These are phyloP conservation scores for Isatis tinctoria DNA, from an alignment of 345 rosid species.

Conservation along the genomic window DNA sequence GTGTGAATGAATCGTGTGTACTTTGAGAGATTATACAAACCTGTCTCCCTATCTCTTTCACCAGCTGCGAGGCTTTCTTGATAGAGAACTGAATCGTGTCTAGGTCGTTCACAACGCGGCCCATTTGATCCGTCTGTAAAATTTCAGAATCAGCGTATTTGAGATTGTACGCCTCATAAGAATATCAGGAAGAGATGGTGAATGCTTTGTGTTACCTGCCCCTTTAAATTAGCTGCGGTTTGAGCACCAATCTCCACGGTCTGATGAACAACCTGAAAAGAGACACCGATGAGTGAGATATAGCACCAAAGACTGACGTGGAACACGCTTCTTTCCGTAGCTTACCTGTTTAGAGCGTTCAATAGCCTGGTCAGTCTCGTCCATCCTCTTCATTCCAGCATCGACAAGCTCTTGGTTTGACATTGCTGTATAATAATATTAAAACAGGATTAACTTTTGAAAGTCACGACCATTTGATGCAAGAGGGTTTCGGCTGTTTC, in stretches of 20 bases:
- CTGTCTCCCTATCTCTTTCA: constrained; percentile 97
- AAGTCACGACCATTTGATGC: too few species aligned
- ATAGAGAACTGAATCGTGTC: constrained; percentile 96
- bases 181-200: neutral
- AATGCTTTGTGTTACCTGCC: constrained; percentile 52
- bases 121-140: constrained; percentile 96
- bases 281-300: neutral
- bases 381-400: constrained; percentile 78
- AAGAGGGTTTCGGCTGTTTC: too few species aligned
- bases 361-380: constrained; percentile 91
- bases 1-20: neutral
- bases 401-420: constrained; percentile 79
- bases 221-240: constrained; percentile 76
- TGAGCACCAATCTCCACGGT: constrained; percentile 91
- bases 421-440: constrained; percentile 47
- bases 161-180: neutral
- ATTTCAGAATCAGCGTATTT: neutral
- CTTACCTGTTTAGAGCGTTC: constrained; percentile 83
- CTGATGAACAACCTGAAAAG: constrained; percentile 75
- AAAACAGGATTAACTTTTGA: neutral
- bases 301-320: neutral
- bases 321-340: neutral
- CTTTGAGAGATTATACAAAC: constrained; percentile 32
- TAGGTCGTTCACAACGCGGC: constrained; percentile 77
- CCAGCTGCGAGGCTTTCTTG: constrained; percentile 94